These are phyloP conservation scores for Linaria vulgaris DNA, from an alignment of 257 asterid genomes.

Conservation along the genomic window DNA sequence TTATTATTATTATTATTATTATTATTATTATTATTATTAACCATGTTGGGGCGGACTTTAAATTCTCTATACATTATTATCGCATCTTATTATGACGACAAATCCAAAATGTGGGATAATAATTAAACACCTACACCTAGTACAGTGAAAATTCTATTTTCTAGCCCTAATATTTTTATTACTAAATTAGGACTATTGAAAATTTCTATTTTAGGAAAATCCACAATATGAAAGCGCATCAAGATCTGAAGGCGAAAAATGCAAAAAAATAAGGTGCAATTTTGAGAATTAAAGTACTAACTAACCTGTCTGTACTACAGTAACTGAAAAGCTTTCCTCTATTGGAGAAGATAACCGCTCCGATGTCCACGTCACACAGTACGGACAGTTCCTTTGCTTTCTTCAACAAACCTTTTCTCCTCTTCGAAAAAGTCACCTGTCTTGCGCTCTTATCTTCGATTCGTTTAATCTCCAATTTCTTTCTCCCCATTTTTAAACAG, in stretches of 20 bases:
- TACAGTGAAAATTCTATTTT: too few species aligned
- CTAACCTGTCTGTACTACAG: conserved; percentile 52
- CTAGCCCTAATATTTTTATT: neutral
- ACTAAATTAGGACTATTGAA: neutral
- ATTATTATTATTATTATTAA: too few species aligned
- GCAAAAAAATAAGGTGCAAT: neutral
- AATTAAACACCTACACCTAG: too few species aligned
- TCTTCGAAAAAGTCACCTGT: conserved; percentile 48
- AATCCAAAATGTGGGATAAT: too few species aligned
- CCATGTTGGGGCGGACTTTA: too few species aligned
- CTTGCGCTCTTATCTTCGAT: conserved; percentile 45
- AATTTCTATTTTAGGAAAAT: conserved; percentile 21
- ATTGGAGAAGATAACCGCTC: conserved; percentile 46
- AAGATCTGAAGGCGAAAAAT: neutral
- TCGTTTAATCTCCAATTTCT: conserved; percentile 48
- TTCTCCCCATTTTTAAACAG: conserved; percentile 46
- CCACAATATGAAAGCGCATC: too few species aligned
- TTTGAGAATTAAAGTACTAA: neutral
- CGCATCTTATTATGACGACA: too few species aligned
- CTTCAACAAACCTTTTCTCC: conserved; percentile 47
- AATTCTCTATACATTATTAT: too few species aligned
- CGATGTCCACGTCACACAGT: conserved; percentile 59
- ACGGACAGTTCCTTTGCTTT: conserved; percentile 49
- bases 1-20: too few species aligned
- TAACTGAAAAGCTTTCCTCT: conserved; percentile 50